Conservation (phyloP, 208 protist species). For the Leishmania gerbilli region DNA sequence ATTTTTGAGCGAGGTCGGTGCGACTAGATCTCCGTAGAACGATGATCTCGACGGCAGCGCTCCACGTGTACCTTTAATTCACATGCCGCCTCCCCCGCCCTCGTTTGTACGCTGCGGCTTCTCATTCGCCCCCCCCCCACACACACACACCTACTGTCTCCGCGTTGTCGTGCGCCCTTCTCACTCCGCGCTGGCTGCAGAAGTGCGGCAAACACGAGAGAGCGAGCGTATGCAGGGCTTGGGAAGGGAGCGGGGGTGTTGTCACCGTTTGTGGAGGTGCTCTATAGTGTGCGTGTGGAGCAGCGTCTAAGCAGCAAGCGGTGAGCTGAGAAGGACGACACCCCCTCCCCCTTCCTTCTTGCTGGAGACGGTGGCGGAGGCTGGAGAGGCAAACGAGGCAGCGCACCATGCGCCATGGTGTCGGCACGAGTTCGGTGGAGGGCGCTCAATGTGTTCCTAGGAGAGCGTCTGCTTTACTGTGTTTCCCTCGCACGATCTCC, state of each 20-base stretch:
- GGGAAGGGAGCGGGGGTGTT: background rate
- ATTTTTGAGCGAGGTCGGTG: conserved; percentile 45
- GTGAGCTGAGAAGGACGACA: background rate
- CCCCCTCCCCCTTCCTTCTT: background rate
- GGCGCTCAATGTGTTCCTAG: background rate
- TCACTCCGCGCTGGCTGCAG: background rate
- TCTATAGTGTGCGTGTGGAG: background rate
- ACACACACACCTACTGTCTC: background rate
- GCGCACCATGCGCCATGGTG: background rate
- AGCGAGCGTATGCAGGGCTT: too few relatives aligned
- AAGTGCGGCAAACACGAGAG: background rate
- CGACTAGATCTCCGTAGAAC: background rate
- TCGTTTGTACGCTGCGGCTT: background rate
- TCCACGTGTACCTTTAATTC: background rate
- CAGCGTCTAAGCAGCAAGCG: background rate
- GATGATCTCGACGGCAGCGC: background rate
- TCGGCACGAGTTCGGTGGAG: background rate
- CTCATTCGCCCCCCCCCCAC: background rate
- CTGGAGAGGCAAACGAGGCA: background rate
- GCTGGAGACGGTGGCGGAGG: background rate
- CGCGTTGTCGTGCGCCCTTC: background rate
- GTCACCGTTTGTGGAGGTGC: background rate
- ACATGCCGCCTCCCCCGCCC: background rate
- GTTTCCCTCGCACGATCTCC: background rate
- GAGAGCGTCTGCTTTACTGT: background rate